Percentiles rank a stretch among this genome's conserved stretches.
phyloP scores from a whole-genome alignment of 1,284 basidiomycete species.

The Marasmius oreades region DNA sequence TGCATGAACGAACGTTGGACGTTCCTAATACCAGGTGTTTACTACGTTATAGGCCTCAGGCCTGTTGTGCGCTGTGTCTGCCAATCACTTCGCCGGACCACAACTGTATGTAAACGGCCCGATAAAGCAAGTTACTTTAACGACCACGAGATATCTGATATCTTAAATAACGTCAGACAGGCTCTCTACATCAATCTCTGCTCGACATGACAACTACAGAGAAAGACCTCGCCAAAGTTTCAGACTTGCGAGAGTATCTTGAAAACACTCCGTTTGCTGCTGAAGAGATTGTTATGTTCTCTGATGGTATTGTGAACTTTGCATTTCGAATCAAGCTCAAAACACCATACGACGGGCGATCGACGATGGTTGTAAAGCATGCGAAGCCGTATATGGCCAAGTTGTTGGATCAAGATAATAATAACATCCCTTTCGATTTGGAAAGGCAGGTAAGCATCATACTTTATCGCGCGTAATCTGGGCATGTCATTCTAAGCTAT shows the following conservation, averaged over 20 bases:
- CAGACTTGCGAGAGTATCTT: constrained; percentile 37
- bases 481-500: constrained; percentile 1
- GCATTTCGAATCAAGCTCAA: constrained; percentile 45
- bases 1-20: no score
- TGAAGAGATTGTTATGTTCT: constrained; percentile 29
- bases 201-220: neutral
- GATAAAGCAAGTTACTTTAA: no score
- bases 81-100: no score
- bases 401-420: no score
- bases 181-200: no score
- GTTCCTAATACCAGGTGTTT: no score
- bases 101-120: no score
- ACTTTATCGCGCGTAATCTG: neutral
- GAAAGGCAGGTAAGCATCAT: constrained; percentile 48
- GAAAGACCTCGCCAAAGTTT: constrained; percentile 30
- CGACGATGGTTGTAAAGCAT: constrained; percentile 56
- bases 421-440: no score
- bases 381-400: constrained; percentile 38
- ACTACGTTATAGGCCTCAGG: no score
- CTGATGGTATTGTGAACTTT: constrained; percentile 54
- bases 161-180: no score
- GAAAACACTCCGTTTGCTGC: constrained; percentile 35
- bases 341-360: constrained; percentile 31
- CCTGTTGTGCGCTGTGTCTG: no score
- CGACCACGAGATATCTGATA: no score